A percentile compares a stretch with the other conserved stretches of the same genome.
phyloP scores from a whole-genome alignment of 345 rosid species.

The Brassica cretica region DNA sequence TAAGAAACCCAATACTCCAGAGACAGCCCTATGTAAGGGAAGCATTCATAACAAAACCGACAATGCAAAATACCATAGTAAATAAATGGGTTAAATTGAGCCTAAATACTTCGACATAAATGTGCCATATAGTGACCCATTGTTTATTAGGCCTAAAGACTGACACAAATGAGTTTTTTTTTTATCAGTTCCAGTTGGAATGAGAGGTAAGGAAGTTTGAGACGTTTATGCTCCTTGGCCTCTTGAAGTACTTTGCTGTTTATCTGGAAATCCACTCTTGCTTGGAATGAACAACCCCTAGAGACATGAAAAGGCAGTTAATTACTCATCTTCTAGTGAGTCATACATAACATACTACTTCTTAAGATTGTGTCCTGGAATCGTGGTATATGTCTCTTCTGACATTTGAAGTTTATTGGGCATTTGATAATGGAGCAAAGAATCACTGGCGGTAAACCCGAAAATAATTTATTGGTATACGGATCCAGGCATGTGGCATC shows the following conservation, averaged over 20 bases:
- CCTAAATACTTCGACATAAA: no score
- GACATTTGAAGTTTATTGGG: conserved; percentile 9
- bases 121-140: no score
- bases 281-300: no score
- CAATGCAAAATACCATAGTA: no score
- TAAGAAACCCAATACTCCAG: no score
- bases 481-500: conserved; percentile 38
- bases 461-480: conserved; percentile 11
- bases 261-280: neutral
- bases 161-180: no score
- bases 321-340: neutral
- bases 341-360: neutral
- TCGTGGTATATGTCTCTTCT: neutral
- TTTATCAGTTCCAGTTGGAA: no score
- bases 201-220: conserved; percentile 38
- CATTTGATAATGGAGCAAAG: neutral
- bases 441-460: neutral
- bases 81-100: no score
- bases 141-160: no score
- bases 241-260: neutral
- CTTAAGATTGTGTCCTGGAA: conserved; percentile 9
- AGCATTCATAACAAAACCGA: no score
- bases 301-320: neutral
- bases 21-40: no score
- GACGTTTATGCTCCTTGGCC: conserved; percentile 8